Percentiles rank a stretch among this genome's conserved stretches.
phyloP scores from a whole-genome alignment of 495 filamentous ascomycete genomes.

The Podospora fimiseda region DNA sequence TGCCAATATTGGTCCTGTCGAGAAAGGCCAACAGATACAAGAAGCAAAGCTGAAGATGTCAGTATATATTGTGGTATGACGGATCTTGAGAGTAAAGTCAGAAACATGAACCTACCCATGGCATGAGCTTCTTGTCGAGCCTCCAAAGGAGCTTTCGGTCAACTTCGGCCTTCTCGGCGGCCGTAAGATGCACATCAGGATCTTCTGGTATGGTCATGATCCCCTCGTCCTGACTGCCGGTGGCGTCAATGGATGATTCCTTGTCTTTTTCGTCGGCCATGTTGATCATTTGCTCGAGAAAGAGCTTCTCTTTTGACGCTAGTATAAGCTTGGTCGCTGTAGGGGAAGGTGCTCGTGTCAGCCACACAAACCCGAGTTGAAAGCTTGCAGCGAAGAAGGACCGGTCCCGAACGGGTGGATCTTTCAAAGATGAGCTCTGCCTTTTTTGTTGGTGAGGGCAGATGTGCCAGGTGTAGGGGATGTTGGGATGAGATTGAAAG shows the following conservation, averaged over 20 bases:
- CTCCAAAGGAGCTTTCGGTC: conserved; percentile 63
- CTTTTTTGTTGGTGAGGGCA: too few species aligned
- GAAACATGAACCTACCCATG: conserved; percentile 48
- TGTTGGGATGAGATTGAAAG: not conserved
- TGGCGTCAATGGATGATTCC: conserved; percentile 22
- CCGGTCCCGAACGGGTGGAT: not conserved
- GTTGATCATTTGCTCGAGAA: conserved; percentile 15
- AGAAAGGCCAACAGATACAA: conserved; percentile 83
- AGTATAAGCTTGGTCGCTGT: conserved; percentile 4
- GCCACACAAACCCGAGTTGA: not conserved
- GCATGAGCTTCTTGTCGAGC: conserved; percentile 64
- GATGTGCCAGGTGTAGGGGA: not conserved
- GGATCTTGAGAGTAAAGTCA: not conserved
- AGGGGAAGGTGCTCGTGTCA: conserved; percentile 2
- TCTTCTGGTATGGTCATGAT: conserved; percentile 35
- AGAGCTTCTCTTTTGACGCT: conserved; percentile 6
- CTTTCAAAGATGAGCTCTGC: too few species aligned
- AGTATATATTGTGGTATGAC: not conserved
- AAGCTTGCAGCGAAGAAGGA: not conserved
- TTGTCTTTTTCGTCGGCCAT: conserved; percentile 26
- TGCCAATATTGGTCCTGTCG: conserved; percentile 79
- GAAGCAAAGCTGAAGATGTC: conserved; percentile 54
- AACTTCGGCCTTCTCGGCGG: conserved; percentile 59
- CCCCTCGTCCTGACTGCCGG: conserved; percentile 23
- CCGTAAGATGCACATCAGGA: conserved; percentile 62